Evolutionary conservation across 129 eudicot genomes (phyloP).

Genomic region (Helianthus tuberosus): DNA sequence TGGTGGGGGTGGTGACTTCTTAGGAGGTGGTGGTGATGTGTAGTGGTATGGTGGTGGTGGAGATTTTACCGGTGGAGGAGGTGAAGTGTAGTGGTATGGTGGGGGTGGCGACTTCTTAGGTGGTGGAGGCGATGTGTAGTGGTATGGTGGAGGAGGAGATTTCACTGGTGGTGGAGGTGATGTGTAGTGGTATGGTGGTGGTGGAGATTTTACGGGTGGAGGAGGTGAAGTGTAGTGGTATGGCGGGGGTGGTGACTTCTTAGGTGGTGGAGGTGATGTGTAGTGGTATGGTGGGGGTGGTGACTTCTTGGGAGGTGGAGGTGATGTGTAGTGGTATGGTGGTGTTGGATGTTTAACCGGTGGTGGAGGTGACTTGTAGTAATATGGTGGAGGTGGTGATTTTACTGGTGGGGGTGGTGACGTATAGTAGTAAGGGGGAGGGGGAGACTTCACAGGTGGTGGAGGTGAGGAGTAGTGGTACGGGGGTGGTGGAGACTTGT

Average conservation of each 20-base stretch:
- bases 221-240: slow-evolving; percentile 32
- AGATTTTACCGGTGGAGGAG: slow-evolving; percentile 16
- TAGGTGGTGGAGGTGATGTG: slow-evolving; percentile 34
- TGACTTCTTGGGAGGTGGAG: slow-evolving; percentile 23
- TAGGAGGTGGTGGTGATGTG: slow-evolving; percentile 31
- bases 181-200: slow-evolving; percentile 29
- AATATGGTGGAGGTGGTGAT: slow-evolving; percentile 28
- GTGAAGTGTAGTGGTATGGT: slow-evolving; percentile 34
- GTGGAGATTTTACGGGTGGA: slow-evolving; percentile 16
- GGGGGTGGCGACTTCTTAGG: slow-evolving; percentile 24
- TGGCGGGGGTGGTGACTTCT: slow-evolving; percentile 29
- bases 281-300: slow-evolving; percentile 28
- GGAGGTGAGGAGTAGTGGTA: slow-evolving; percentile 21
- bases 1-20: slow-evolving; percentile 36
- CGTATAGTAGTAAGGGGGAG: slow-evolving; percentile 19
- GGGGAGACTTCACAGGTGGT: neutral
- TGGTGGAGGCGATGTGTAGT: slow-evolving; percentile 35
- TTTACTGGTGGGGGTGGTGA: slow-evolving; percentile 12
- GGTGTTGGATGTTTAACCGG: slow-evolving; percentile 22
- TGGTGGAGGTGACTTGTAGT: slow-evolving; percentile 32
- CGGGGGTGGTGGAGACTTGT: slow-evolving; percentile 16
- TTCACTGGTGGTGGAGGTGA: slow-evolving; percentile 23
- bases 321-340: slow-evolving; percentile 22
- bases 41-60: slow-evolving; percentile 33
- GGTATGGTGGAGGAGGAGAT: slow-evolving; percentile 28